Base-by-base conservation (phyloP, 345 rosid genomes). In the rapeseed (Brassica napus) region DNA sequence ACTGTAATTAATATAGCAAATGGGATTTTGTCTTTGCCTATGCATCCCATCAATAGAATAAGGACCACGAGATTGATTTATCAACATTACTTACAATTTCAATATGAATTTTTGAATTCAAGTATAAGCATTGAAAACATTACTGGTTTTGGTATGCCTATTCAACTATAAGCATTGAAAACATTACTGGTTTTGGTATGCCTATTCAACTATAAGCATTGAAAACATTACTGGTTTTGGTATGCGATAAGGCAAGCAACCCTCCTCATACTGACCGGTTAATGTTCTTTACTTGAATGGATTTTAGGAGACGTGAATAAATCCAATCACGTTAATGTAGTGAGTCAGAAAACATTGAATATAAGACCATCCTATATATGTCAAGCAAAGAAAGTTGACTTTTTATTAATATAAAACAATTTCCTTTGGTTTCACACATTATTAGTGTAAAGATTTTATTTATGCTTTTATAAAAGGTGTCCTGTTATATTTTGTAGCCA, bases 351-450 rank as follows among this genome's bases (percentile, higher is more conserved):
- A 14, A 49, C 37, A 28, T 28, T 28, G 31, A 28, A 11, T 34
- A 21, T 12, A 34, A 24, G 69, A 68, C 3, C 12, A 39, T 16
- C 12, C 12, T 31, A 12, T 21, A 12, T 11, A 23, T 69, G 75
- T 34, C 65, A 70, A 9, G 81, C 34, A 24, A 52, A 61, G 34
- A 68, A 26, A 69, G 70, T 6, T 69, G 54, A 18, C 52, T 69
- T 44, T 10, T 31, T 21, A 55, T 61, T 12, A 11, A 54, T 14
- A 68, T 42, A 44, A 30, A 42, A 12, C 0, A 14, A 1, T 11
- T 44, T 44, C n/a, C 15, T 44, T 44, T 5, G 4, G 6, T 12
- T 12, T 12, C 54, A 44, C 15, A 44, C 15, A 44, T 9, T 9
- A 39, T 9, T 39, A 9, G 47, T 39, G 10, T 39, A 39, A 44